Conservation (phyloP, 768 basidiomycete species). For the Serendipita sp. region DNA sequence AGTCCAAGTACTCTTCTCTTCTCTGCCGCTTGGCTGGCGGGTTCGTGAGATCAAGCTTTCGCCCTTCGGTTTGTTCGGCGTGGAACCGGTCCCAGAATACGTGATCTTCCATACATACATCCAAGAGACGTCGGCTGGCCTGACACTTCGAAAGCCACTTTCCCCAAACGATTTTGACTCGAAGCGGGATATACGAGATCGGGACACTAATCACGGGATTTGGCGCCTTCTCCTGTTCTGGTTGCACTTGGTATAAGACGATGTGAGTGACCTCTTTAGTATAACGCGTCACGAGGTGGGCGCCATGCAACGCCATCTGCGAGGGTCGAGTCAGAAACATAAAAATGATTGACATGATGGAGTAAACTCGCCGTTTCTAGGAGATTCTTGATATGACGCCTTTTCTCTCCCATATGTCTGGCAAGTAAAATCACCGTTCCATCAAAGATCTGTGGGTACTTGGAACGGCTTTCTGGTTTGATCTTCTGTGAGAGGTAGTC, state of each 20-base stretch:
- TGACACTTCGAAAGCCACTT: neutral
- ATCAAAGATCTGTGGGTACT: neutral
- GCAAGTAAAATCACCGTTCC: neutral
- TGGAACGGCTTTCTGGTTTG: neutral
- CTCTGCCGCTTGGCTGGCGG: neutral
- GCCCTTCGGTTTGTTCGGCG: neutral
- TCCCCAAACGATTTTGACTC: neutral
- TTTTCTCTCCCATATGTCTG: neutral
- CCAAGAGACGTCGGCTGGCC: neutral
- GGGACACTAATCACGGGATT: neutral
- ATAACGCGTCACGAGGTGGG: conserved; percentile 42
- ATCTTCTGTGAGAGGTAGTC: neutral
- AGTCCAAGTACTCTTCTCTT: neutral
- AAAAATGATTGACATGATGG: neutral
- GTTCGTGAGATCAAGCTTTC: neutral
- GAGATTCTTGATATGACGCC: neutral
- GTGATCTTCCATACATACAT: neutral
- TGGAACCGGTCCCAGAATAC: neutral
- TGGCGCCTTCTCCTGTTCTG: neutral
- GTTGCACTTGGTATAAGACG: conserved; percentile 22
- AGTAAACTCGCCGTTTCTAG: neutral
- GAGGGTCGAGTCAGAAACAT: neutral
- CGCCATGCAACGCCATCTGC: conserved; percentile 52
- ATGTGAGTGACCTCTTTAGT: conserved; percentile 47
- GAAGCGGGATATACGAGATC: neutral